Base-by-base conservation (phyloP, 2,329 filamentous ascomycete species). In the Ascochyta viciae-villosae region DNA sequence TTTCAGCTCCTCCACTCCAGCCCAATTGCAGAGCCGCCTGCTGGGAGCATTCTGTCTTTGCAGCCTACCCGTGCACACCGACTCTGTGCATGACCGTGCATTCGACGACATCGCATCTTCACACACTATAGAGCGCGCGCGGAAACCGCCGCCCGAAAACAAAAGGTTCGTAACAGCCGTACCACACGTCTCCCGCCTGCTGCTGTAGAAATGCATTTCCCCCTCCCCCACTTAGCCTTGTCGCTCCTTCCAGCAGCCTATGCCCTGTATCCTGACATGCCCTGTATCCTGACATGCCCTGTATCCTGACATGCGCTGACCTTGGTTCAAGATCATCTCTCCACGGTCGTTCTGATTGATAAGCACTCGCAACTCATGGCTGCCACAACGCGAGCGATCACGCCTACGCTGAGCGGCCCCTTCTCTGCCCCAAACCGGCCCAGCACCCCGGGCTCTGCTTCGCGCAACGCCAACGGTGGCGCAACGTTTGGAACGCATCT, bases 301-400 rank as follows among this genome's bases (percentile, higher is more conserved):
- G 6, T 13, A n/a, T n/a, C 39, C n/a, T n/a, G n/a, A 9, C 31
- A 6, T 35, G 29, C 31, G 47, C 53, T 68, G 50, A 67, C 60
- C 26, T 41, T 42, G 40, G 12, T 45, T 50, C 43, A 50, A 58
- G 58, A 54, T 44, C 47, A 22, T 22, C 8, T 29, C n/a, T 29
- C 24, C 29, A 31, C 41, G 43, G 38, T 42, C 40, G 31, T 31
- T 38, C 29, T 41, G 19, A 27, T 26, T 35, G 41, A 39, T 31
- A 44, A 39, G 29, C 42, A 51, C 41, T 37, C 40, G 19, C 57
- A 53, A 50, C 68, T 63, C 64, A 81, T 81, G 79, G 79, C 79
- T 57, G 73, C 77, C 55, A 75, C 77, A 58, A 75, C 76, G 58
- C 73, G 77, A 60, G 73, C 78, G 45, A 74, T 75, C 57, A 79